Evolutionary conservation across 768 basidiomycete species (phyloP), one percentile per base, ranked within the genome.

Genomic region (Infundibulicybe gibba): DNA sequence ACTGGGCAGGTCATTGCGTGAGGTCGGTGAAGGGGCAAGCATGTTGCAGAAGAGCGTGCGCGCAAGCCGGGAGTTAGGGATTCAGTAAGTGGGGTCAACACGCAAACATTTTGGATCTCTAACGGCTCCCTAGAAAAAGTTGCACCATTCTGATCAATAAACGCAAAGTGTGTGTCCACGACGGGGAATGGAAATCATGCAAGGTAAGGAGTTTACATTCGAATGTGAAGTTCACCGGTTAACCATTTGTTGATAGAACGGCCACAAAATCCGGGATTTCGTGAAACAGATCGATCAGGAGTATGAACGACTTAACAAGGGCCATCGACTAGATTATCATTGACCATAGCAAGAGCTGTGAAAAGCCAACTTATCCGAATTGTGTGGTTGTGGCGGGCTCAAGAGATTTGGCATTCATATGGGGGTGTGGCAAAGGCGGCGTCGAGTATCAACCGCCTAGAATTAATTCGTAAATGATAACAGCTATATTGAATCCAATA

Each of bases 381-480:
- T n/a, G n/a, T n/a, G n/a, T n/a, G n/a, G n/a, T n/a, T n/a, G n/a
- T n/a, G n/a, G n/a, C n/a, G n/a, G n/a, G n/a, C n/a, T n/a, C n/a
- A n/a, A n/a, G n/a, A n/a, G n/a, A n/a, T n/a, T n/a, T n/a, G n/a
- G n/a, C n/a, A n/a, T n/a, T n/a, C n/a, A n/a, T 16, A 34, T 17
- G 44, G 47, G 37, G 47, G 25, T 34, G 45, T 44, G 35, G 30
- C 15, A 39, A 38, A n/a, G n/a, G n/a, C n/a, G n/a, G n/a, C n/a
- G 30, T 19, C 19, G 38, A 57, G 31, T 31, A 40, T 44, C 32
- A 61, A 59, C 59, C 74, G 51, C 75, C 90, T 53, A 89, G 76
- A 32, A 85, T 71, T 40, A 95, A 66, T 68, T 94, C 91, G 64
- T 91, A 94, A 52, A 86, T 57, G 56, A 97, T 94, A 54, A 98